Percentiles rank a stretch among this genome's conserved stretches.
Evolutionary conservation across 2,329 filamentous ascomycete genomes (phyloP).

Genomic region (Trichoderma koningiopsis): DNA sequence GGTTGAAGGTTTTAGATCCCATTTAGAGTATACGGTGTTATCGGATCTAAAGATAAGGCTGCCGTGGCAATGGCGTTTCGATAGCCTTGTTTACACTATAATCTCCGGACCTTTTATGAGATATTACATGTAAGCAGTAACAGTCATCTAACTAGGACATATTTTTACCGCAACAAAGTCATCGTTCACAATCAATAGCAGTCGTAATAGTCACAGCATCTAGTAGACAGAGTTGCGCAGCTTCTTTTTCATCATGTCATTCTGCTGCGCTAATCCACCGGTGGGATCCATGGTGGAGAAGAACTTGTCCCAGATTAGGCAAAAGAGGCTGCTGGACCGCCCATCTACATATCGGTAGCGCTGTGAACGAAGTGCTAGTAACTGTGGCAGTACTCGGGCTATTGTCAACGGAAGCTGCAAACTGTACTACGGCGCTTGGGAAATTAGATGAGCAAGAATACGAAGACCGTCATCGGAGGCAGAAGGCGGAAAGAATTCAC

Average conservation of each 20-base stretch:
- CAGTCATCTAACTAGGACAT: neutral
- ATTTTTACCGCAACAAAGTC: neutral
- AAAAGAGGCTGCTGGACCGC: constrained; percentile 19
- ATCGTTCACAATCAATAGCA: neutral
- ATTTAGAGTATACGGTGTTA: neutral
- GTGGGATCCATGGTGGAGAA: constrained; percentile 14
- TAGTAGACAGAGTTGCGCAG: neutral
- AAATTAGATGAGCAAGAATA: neutral
- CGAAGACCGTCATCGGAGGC: neutral
- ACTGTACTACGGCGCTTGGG: neutral
- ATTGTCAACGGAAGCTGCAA: neutral
- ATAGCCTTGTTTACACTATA: neutral
- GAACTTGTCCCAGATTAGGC: constrained; percentile 23
- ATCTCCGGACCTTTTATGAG: neutral
- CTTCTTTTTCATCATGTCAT: constrained; percentile 15
- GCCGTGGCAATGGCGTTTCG: neutral
- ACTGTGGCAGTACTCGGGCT: neutral
- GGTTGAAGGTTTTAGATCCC: neutral
- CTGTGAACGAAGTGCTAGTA: neutral
- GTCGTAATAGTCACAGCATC: neutral
- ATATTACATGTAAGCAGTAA: neutral
- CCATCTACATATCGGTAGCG: neutral
- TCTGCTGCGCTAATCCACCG: constrained; percentile 1
- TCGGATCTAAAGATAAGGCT: constrained; percentile 16
- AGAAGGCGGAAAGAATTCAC: neutral